A percentile compares a stretch with the other conserved stretches of the same genome.
Conservation (phyloP, 345 rosid species). For the Xanthoceras sorbifolium region DNA sequence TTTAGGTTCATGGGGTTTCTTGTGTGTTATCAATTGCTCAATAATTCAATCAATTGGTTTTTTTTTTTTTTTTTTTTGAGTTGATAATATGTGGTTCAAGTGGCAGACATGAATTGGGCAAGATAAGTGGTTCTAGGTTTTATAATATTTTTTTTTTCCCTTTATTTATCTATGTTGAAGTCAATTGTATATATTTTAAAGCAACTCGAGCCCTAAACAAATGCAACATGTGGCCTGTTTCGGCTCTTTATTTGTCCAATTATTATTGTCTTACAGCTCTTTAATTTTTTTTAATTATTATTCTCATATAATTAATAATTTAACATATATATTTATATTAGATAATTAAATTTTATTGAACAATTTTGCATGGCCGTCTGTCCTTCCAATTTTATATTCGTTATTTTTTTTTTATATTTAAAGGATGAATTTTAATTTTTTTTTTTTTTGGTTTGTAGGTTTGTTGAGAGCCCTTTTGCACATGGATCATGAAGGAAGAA, state of each 20-base stretch:
- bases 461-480: not conserved
- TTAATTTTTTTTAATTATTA: too few species aligned
- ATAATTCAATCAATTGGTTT: not conserved
- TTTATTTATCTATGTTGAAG: not conserved
- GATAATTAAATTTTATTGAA: not conserved
- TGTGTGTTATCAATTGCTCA: not conserved
- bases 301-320: too few species aligned
- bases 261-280: too few species aligned
- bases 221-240: not conserved
- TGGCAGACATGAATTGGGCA: slow-evolving; percentile 16
- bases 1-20: not conserved
- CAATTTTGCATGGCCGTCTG: not conserved
- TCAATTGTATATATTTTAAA: not conserved
- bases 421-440: too few species aligned
- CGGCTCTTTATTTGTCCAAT: not conserved
- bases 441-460: not conserved
- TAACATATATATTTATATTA: not conserved
- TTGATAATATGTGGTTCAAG: slow-evolving; percentile 5
- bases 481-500: not conserved
- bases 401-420: too few species aligned
- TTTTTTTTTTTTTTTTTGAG: too few species aligned
- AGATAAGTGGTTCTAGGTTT: not conserved
- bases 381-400: not conserved
- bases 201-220: not conserved
- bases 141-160: not conserved